Evolutionary conservation across 805 yeast genomes (phyloP), one percentile per base, ranked within the genome.

Genomic region (Metschnikowia aberdeeniae): DNA sequence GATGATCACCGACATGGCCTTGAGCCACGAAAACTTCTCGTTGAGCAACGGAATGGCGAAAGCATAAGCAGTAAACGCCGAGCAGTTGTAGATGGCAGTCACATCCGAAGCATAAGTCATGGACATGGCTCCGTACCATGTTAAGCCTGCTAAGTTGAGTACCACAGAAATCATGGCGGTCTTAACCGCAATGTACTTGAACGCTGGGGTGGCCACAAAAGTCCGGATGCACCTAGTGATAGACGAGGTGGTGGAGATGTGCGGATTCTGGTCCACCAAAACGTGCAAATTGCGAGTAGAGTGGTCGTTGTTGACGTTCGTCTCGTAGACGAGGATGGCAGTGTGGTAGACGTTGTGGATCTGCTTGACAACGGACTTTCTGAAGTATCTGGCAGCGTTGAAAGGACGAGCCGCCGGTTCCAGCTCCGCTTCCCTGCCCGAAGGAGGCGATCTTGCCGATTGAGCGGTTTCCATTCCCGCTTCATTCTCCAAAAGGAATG

Each of bases 31-130:
- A 56, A 87, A 79, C 39, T 64, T 68, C 57, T 89, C 96, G 29
- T 77, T 68, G 41, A 89, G 68, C 17, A 89, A 63, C 1, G 89
- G 86, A 24, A 89, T 81, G 3, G 95, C 88, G 64, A 89, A 88
- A 12, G 86, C 77, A 58, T 89, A 83, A 0, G 96, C 96, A 4
- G 90, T 84, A 61, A 89, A 89, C 0, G 96, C 95, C 12, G 92
- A 83, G 60, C 93, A 87, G 67, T 89, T 88, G 67, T 88, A 89
- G 49, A 88, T 88, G 3, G 96, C 96, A 2, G 96, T 89, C 31
- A 89, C 84, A 57, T 89, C 96, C 3, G 88, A 75, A 0, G 95
- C 88, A 26, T 89, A 84, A 0, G 95, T 82, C 58, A 86, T 65
- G 27, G 81, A 73, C 81, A 89, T 86, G 9, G 96, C 85, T 13